Base-by-base conservation (phyloP, 23 red algal genomes). In the Gracilariopsis chorda region DNA sequence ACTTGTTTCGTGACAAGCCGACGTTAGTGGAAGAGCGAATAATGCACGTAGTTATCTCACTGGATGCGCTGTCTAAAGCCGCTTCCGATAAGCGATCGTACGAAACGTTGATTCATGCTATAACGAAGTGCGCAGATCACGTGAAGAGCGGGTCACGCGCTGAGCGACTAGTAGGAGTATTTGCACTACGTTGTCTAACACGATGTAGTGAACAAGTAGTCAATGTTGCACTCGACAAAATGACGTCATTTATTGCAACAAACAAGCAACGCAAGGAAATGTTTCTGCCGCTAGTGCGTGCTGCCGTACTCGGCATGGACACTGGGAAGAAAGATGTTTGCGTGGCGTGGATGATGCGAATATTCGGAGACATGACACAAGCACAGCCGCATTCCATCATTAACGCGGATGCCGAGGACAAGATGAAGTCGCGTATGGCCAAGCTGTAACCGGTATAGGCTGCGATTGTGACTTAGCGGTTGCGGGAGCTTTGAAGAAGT, bases 251-350 rank as follows among this genome's bases (percentile, higher is more conserved):
- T 73, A 73, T 73, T 73, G 67, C 39, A 7, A 46, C 67, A 6
- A 46, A 46, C 67, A 73, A 21, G 28, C 67, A 46, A 45, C 67
- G 67, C 36, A 73, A 73, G 47, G 67, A 73, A 46, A 46, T 42
- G 28, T 73, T 73, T 73, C 67, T 73, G 67, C 67, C 67, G 42
- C 40, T 73, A 7, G 67, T 73, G 12, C 67, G 67, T 5, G 67
- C 67, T 44, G 67, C 67, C 19, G 67, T 73, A 20, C 67, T 73
- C 20, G 67, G 67, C 40, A 45, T 73, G 28, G 67, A 73, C 67
- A 73, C 67, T 73, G 67, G 11, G 28, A 73, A 73, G 67, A 73
- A 73, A 73, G 67, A 73, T 23, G 67, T 25, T 73, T 73, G 67
- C 67, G 67, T 73, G 6, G 67, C 47, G 29, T 73, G 67, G 67